A percentile compares a stretch with the other conserved stretches of the same genome.
Evolutionary conservation across 495 filamentous ascomycete genomes (phyloP).

Genomic region (Annulohypoxylon moriforme): DNA sequence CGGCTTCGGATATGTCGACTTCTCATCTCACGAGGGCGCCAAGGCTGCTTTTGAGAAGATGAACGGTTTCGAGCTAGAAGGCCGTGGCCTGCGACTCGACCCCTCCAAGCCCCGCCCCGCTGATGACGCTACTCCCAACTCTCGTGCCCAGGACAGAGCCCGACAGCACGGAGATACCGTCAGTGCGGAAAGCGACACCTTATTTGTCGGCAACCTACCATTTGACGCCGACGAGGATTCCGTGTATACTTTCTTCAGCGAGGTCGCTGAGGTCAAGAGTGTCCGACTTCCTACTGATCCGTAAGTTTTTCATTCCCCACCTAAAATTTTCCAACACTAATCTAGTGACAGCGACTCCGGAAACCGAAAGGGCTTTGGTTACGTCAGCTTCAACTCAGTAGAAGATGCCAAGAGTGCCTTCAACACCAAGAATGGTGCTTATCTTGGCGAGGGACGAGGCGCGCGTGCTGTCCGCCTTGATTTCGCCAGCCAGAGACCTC

Average conservation of each 20-base stretch:
- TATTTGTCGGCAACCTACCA: constrained; percentile 93
- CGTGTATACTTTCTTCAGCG: constrained; percentile 79
- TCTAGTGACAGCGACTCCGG: constrained; percentile 73
- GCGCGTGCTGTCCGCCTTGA: constrained; percentile 86
- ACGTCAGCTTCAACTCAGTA: constrained; percentile 83
- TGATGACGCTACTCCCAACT: constrained; percentile 60
- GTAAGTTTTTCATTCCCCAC: constrained; percentile 54
- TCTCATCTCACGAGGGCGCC: constrained; percentile 73
- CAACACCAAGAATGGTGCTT: constrained; percentile 76
- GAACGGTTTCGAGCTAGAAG: constrained; percentile 84
- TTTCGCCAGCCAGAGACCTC: constrained; percentile 81
- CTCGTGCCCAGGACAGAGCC: constrained; percentile 75
- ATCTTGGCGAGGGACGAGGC: constrained; percentile 69
- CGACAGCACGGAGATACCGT: constrained; percentile 79
- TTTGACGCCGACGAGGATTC: constrained; percentile 85
- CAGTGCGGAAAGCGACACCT: constrained; percentile 82
- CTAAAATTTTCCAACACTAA: constrained; percentile 50
- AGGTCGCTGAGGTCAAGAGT: constrained; percentile 74
- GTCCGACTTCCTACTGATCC: constrained; percentile 90
- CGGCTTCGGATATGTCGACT: constrained; percentile 98
- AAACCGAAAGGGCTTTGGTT: constrained; percentile 93
- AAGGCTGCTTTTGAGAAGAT: constrained; percentile 82
- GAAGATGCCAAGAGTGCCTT: constrained; percentile 87
- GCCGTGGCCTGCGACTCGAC: constrained; percentile 89
- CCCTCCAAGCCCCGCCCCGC: constrained; percentile 78